These are phyloP conservation scores for Nectriaceae sp. DNA, from an alignment of 2,329 filamentous ascomycete species.

Conservation along the genomic window DNA sequence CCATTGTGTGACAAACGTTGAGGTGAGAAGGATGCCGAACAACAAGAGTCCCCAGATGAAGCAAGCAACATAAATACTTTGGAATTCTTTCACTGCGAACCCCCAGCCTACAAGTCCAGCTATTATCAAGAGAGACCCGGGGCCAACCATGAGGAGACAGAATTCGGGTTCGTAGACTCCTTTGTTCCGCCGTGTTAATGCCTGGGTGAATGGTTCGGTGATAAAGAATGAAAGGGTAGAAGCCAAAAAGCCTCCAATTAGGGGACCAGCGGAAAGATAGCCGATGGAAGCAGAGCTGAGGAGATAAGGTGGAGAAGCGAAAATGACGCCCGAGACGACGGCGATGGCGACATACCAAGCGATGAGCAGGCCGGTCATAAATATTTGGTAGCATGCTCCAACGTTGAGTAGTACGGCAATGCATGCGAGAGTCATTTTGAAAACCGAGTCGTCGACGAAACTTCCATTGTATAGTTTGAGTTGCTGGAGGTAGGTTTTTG, in stretches of 20 bases:
- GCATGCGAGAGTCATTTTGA: conserved; percentile 8
- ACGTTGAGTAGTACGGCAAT: conserved; percentile 6
- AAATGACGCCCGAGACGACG: conserved; percentile 11
- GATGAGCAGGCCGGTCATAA: conserved; percentile 6
- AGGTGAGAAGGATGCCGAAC: conserved; percentile 9
- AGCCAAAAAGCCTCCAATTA: conserved; percentile 10
- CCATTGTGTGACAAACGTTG: conserved; percentile 1
- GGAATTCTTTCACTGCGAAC: neutral
- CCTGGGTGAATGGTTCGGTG: conserved; percentile 6
- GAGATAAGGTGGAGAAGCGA: conserved; percentile 9
- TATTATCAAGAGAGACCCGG: conserved; percentile 4
- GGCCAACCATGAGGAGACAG: neutral
- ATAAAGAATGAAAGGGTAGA: neutral
- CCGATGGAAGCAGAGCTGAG: conserved; percentile 9
- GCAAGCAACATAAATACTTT: conserved; percentile 4
- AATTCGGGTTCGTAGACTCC: conserved; percentile 14
- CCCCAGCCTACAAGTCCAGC: conserved; percentile 8
- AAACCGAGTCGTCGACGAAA: conserved; percentile 4
- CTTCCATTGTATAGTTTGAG: conserved; percentile 7
- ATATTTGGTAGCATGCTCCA: conserved; percentile 7
- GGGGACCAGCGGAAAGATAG: conserved; percentile 5
- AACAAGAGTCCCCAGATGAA: conserved; percentile 8
- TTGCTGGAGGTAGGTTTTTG: conserved; percentile 2
- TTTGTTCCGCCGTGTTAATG: conserved; percentile 7
- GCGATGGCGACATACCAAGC: conserved; percentile 12